A percentile compares a stretch with the other conserved stretches of the same genome.
Evolutionary conservation across 208 protist genomes (phyloP).

Genomic region (Trypanosoma scelopori): DNA sequence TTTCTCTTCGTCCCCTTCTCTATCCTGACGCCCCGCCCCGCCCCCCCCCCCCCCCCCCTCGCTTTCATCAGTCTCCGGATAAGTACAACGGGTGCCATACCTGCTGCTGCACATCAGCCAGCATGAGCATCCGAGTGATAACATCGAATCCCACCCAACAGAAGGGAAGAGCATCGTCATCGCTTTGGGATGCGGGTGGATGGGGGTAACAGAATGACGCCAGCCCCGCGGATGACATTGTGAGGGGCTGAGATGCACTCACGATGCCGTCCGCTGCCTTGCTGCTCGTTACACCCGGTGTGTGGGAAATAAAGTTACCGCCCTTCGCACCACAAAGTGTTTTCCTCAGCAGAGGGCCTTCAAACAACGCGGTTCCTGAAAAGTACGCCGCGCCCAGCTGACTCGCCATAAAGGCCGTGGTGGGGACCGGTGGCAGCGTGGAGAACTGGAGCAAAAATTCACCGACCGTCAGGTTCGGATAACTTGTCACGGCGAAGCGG

Average conservation of each 20-base stretch:
- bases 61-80: conserved; percentile 22
- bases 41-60: neutral
- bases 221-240: conserved; percentile 12
- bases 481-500: conserved; percentile 35
- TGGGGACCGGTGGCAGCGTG: conserved; percentile 13
- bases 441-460: conserved; percentile 40
- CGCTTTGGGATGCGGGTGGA: neutral
- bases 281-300: neutral
- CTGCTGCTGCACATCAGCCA: conserved; percentile 39
- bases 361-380: conserved; percentile 22
- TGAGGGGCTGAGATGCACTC: conserved; percentile 1
- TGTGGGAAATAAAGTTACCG: conserved; percentile 10
- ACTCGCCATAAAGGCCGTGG: conserved; percentile 13
- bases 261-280: neutral
- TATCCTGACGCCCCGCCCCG: too few species aligned
- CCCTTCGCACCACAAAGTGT: neutral
- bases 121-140: conserved; percentile 32
- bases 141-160: conserved; percentile 76
- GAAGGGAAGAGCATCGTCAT: conserved; percentile 24
- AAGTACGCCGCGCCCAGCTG: conserved; percentile 44
- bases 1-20: neutral
- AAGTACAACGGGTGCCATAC: conserved; percentile 57
- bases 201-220: neutral
- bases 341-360: conserved; percentile 8
- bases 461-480: conserved; percentile 21